A percentile compares a stretch with the other conserved stretches of the same genome.
Conservation (phyloP, 2,329 filamentous ascomycete genomes). For the Colletotrichum incanum region DNA sequence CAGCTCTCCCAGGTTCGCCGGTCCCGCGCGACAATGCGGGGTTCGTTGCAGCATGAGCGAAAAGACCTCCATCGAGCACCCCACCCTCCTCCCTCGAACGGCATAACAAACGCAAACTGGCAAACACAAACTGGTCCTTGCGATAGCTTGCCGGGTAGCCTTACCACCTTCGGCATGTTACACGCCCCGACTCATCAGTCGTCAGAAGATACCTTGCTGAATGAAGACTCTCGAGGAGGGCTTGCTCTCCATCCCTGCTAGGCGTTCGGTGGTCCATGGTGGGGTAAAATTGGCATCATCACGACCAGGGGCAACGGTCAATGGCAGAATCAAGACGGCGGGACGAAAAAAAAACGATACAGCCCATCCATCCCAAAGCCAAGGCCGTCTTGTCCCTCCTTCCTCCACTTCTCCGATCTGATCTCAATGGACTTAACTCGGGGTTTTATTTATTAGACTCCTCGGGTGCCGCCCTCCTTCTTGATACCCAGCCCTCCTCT, state of each 20-base stretch:
- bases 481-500: slow-evolving; percentile 28
- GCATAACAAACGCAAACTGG: slow-evolving; percentile 14
- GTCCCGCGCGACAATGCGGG: slow-evolving; percentile 42
- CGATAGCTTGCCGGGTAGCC: slow-evolving; percentile 24
- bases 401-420: slow-evolving; percentile 43
- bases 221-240: slow-evolving; percentile 12
- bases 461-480: slow-evolving; percentile 30
- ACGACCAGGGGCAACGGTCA: slow-evolving; percentile 36
- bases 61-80: slow-evolving; percentile 34
- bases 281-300: slow-evolving; percentile 39
- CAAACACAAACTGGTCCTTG: slow-evolving; percentile 10
- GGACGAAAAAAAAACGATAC: neutral
- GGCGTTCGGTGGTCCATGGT: slow-evolving; percentile 23
- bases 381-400: slow-evolving; percentile 18
- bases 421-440: slow-evolving; percentile 44
- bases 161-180: slow-evolving; percentile 34
- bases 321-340: slow-evolving; percentile 31
- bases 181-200: slow-evolving; percentile 2
- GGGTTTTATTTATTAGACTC: slow-evolving; percentile 42
- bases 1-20: slow-evolving; percentile 19
- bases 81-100: slow-evolving; percentile 4
- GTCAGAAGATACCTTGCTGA: slow-evolving; percentile 2
- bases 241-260: slow-evolving; percentile 12
- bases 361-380: slow-evolving; percentile 18
- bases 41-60: slow-evolving; percentile 36